Conservation (phyloP, 805 yeast species). For the Lipomyces anomalus region DNA sequence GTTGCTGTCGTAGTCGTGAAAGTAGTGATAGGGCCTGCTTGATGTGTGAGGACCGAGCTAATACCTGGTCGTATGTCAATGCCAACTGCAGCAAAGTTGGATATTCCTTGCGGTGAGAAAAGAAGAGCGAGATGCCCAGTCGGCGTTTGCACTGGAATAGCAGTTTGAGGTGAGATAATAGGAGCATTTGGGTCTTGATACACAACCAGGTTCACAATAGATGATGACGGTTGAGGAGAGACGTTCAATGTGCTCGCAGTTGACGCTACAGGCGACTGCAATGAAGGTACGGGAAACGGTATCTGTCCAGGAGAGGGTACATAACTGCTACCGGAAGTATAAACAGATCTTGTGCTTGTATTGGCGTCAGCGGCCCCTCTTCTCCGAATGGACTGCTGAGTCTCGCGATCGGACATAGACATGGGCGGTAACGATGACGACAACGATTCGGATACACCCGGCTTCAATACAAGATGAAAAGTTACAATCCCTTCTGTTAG, state of each 20-base stretch:
- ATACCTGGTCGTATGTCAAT: slow-evolving; percentile 5
- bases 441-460: slow-evolving; percentile 1
- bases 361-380: not conserved
- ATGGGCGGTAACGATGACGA: not conserved
- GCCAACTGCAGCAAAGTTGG: slow-evolving; percentile 15
- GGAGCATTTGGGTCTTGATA: slow-evolving; percentile 22
- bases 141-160: slow-evolving; percentile 14
- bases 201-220: slow-evolving; percentile 18
- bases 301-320: too few relatives aligned
- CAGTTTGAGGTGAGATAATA: slow-evolving; percentile 7
- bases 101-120: slow-evolving; percentile 17
- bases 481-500: slow-evolving; percentile 5
- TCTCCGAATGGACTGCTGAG: too few relatives aligned
- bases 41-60: slow-evolving; percentile 10
- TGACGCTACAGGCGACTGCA: slow-evolving; percentile 8
- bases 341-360: not conserved
- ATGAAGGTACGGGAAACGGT: too few relatives aligned
- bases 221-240: slow-evolving; percentile 14
- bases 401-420: too few relatives aligned
- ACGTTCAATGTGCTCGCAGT: slow-evolving; percentile 11
- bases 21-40: slow-evolving; percentile 1
- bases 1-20: not conserved
- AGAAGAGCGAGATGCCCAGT: slow-evolving; percentile 21
- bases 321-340: slow-evolving; percentile 2
- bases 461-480: slow-evolving; percentile 18